phyloP scores from a whole-genome alignment of 2,329 filamentous ascomycete species.

The Chrysosporium keratinophilum region DNA sequence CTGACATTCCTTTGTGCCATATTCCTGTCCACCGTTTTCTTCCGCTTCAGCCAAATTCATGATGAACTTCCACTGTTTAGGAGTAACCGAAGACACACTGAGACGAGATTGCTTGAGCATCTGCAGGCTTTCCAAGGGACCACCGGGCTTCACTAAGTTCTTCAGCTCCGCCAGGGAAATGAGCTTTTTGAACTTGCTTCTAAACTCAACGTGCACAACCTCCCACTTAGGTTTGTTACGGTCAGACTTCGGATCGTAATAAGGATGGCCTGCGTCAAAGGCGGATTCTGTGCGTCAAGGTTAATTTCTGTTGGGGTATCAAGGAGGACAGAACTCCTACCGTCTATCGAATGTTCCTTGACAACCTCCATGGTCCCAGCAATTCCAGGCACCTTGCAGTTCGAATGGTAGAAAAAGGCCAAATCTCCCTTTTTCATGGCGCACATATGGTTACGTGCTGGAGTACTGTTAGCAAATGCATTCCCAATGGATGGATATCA shows the following conservation, averaged over 20 bases:
- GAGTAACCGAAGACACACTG: slow-evolving; percentile 54
- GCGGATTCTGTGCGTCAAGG: slow-evolving; percentile 48
- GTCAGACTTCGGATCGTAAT: slow-evolving; percentile 71
- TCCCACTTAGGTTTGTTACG: slow-evolving; percentile 68
- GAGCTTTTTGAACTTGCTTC: slow-evolving; percentile 64
- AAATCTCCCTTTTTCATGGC: slow-evolving; percentile 85
- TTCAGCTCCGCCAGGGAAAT: slow-evolving; percentile 64
- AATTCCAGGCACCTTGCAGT: slow-evolving; percentile 80
- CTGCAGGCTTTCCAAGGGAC: slow-evolving; percentile 63
- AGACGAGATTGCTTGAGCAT: slow-evolving; percentile 70
- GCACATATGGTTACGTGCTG: slow-evolving; percentile 77
- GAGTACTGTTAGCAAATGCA: neutral
- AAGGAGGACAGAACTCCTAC: slow-evolving; percentile 58
- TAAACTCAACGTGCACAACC: slow-evolving; percentile 78
- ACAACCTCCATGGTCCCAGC: slow-evolving; percentile 85
- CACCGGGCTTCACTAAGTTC: slow-evolving; percentile 47
- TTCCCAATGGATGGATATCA: neutral
- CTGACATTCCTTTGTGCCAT: neutral
- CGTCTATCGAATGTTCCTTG: slow-evolving; percentile 67
- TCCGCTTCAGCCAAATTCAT: slow-evolving; percentile 33
- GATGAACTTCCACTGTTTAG: slow-evolving; percentile 41
- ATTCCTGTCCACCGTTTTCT: neutral
- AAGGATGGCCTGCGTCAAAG: slow-evolving; percentile 61
- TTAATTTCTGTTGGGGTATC: slow-evolving; percentile 70
- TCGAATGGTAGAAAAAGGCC: slow-evolving; percentile 96